These are phyloP conservation scores for Alternaria solani DNA, from an alignment of 2,329 filamentous ascomycete species.

Conservation along the genomic window DNA sequence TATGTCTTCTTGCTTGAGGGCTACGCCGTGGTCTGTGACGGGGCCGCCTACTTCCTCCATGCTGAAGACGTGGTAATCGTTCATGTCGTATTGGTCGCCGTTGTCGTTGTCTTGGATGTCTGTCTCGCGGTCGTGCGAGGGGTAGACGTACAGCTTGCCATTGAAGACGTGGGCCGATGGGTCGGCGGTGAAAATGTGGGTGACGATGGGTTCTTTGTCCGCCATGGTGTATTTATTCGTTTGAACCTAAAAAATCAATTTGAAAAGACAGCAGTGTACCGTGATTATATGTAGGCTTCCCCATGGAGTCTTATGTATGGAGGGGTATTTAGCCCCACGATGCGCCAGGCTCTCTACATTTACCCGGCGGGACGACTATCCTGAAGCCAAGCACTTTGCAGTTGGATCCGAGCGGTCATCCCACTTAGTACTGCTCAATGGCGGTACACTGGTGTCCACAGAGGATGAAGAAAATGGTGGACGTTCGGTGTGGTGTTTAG, in stretches of 20 bases:
- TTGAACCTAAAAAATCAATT: conserved; percentile 1
- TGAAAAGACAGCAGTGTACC: conserved; percentile 5
- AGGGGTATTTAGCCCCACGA: conserved; percentile 38
- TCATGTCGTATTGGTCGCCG: conserved; percentile 86
- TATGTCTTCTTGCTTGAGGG: conserved; percentile 69
- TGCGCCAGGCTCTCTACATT: conserved; percentile 31
- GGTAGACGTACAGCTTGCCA: conserved; percentile 78
- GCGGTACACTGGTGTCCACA: conserved; percentile 26
- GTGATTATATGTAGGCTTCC: conserved; percentile 23
- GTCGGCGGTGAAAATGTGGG: conserved; percentile 80
- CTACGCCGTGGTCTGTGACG: conserved; percentile 77
- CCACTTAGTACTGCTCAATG: conserved; percentile 22
- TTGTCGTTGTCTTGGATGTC: conserved; percentile 81
- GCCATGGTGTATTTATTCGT: conserved; percentile 32
- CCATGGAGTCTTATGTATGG: conserved; percentile 34
- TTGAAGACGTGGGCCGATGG: conserved; percentile 84
- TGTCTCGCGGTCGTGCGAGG: conserved; percentile 80
- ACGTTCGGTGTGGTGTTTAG: conserved; percentile 35
- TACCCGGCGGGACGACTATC: conserved; percentile 46
- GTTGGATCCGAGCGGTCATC: conserved; percentile 27
- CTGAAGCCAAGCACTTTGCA: conserved; percentile 28
- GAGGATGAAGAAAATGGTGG: conserved; percentile 20
- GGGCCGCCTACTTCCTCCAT: conserved; percentile 63
- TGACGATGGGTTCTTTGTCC: conserved; percentile 68
- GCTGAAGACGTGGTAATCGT: conserved; percentile 82